A percentile compares a stretch with the other conserved stretches of the same genome.
Conservation (phyloP, 1,284 basidiomycete species). For the Chalciporus sp. region DNA sequence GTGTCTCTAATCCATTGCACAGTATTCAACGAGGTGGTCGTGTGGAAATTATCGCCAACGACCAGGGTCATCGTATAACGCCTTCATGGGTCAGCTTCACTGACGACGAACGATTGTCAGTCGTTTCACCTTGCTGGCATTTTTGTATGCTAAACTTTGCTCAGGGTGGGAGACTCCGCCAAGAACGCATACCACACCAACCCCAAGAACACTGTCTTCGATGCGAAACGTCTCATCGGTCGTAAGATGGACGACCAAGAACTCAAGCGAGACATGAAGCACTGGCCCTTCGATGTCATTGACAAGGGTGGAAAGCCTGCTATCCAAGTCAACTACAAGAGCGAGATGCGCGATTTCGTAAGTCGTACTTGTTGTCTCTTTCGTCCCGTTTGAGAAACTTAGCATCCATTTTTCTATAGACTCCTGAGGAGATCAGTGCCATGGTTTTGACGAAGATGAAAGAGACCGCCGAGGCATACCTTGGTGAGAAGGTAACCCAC, state of each 20-base stretch:
- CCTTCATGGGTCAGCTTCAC: constrained; percentile 94
- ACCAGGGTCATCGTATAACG: constrained; percentile 97
- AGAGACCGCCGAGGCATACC: constrained; percentile 98
- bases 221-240: constrained; percentile 96
- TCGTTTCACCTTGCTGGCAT: constrained; percentile 9
- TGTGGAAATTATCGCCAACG: constrained; percentile 96
- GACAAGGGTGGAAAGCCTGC: constrained; percentile 86
- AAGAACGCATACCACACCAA: constrained; percentile 84
- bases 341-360: constrained; percentile 84
- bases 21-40: constrained; percentile 92
- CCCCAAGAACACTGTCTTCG: constrained; percentile 95
- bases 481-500: constrained; percentile 95
- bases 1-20: constrained; percentile 2
- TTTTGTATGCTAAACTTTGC: background rate
- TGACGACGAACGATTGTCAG: constrained; percentile 88
- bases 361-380: constrained; percentile 28
- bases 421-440: constrained; percentile 88
- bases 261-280: constrained; percentile 81
- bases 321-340: constrained; percentile 85
- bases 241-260: constrained; percentile 83
- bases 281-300: constrained; percentile 85
- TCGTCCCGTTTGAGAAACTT: background rate
- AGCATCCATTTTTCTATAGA: constrained; percentile 40
- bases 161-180: constrained; percentile 75
- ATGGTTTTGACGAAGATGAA: constrained; percentile 99